Evolutionary conservation across 208 protist species (phyloP).

Genomic region (Wallacemonas collosoma): DNA sequence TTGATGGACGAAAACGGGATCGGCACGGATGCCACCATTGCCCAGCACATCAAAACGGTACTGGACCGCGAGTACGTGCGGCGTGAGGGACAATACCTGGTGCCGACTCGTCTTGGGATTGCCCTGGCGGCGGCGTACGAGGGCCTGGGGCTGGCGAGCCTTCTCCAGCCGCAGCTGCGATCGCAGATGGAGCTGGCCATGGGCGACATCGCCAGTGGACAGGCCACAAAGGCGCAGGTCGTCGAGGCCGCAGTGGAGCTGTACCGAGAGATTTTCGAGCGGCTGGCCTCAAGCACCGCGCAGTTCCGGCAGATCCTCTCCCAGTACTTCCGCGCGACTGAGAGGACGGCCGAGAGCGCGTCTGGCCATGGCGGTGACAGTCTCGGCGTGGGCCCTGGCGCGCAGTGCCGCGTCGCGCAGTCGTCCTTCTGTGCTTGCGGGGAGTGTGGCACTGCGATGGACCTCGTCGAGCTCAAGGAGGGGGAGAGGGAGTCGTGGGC

Average conservation of each 20-base stretch:
- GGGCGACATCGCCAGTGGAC: slow-evolving; percentile 78
- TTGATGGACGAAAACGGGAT: slow-evolving; percentile 98
- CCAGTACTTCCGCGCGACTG: slow-evolving; percentile 34
- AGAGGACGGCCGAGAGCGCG: not conserved
- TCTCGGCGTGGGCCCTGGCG: not conserved
- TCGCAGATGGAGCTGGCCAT: slow-evolving; percentile 95
- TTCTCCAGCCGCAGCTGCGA: slow-evolving; percentile 91
- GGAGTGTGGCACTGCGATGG: slow-evolving; percentile 47
- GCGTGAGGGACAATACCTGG: slow-evolving; percentile 76
- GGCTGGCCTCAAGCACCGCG: slow-evolving; percentile 37
- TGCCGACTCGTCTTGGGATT: slow-evolving; percentile 95
- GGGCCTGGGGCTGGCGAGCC: slow-evolving; percentile 88
- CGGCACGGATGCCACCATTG: slow-evolving; percentile 99
- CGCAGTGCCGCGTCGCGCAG: slow-evolving; percentile 29
- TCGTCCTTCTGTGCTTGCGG: slow-evolving; percentile 49
- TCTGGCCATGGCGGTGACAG: slow-evolving; percentile 4
- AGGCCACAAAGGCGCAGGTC: slow-evolving; percentile 77
- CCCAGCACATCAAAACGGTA: slow-evolving; percentile 98
- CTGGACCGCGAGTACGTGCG: slow-evolving; percentile 92
- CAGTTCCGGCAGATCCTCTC: slow-evolving; percentile 61
- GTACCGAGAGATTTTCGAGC: slow-evolving; percentile 81
- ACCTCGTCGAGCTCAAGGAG: slow-evolving; percentile 51
- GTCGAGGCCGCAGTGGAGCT: slow-evolving; percentile 72
- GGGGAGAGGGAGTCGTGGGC: slow-evolving; percentile 48
- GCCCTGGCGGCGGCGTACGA: slow-evolving; percentile 97